Percentiles rank a stretch among this genome's conserved stretches.
These are phyloP conservation scores for Chrysochromulina parva DNA, from an alignment of 78 protist species.

Conservation along the genomic window DNA sequence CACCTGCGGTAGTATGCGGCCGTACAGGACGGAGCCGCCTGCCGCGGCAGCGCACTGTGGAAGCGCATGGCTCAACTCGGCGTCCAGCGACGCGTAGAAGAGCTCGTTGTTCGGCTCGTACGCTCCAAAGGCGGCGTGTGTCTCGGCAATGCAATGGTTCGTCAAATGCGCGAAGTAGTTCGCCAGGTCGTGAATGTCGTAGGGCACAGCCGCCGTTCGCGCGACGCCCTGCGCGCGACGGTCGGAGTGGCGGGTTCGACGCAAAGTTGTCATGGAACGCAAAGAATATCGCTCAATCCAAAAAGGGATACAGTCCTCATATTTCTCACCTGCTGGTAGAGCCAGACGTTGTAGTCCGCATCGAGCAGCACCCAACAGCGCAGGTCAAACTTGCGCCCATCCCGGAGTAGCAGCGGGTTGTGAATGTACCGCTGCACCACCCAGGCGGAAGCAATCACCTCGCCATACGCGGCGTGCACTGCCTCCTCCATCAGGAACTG, in stretches of 20 bases:
- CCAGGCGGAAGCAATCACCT: not conserved
- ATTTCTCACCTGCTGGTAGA: not conserved
- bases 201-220: not conserved
- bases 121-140: not conserved
- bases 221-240: not conserved
- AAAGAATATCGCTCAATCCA: too few relatives aligned
- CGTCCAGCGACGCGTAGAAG: not conserved
- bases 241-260: too few relatives aligned
- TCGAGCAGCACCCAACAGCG: constrained; percentile 10
- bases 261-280: too few relatives aligned
- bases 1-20: not conserved
- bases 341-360: not conserved
- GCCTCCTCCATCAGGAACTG: not conserved
- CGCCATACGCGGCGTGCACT: not conserved
- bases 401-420: not conserved
- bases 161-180: not conserved
- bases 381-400: not conserved
- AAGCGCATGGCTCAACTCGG: not conserved
- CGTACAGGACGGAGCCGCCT: not conserved
- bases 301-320: too few relatives aligned
- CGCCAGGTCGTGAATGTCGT: not conserved
- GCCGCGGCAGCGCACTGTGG: not conserved
- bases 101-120: not conserved
- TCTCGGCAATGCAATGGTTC: not conserved
- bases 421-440: not conserved